Conservation (phyloP, 306 rosid genomes). For the Betula pendula region DNA sequence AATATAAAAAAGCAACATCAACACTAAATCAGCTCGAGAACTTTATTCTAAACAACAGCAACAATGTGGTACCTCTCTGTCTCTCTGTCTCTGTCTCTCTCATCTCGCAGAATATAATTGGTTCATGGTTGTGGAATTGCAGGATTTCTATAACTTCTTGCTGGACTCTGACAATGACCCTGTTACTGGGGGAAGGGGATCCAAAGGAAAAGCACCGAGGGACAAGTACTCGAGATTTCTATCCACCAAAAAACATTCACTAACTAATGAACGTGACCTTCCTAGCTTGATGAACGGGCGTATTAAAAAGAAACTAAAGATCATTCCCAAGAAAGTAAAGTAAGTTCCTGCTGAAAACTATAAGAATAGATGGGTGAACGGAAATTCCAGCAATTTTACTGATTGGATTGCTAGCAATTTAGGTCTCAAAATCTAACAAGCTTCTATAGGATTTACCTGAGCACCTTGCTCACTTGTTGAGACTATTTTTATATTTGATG, state of each 20-base stretch:
- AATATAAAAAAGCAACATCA: background rate
- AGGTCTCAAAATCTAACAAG: too few relatives aligned
- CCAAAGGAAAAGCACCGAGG: background rate
- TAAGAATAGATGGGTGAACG: too few relatives aligned
- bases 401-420: too few relatives aligned
- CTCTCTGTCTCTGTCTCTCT: background rate
- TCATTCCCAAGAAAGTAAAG: background rate
- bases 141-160: slow-evolving; percentile 6
- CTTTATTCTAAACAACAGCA: background rate
- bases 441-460: too few relatives aligned
- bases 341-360: background rate
- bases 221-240: background rate
- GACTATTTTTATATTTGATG: too few relatives aligned
- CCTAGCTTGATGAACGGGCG: background rate
- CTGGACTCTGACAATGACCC: background rate
- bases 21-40: background rate
- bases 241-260: background rate
- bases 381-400: too few relatives aligned
- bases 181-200: background rate
- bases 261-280: background rate
- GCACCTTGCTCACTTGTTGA: too few relatives aligned
- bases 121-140: background rate
- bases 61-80: background rate
- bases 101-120: background rate
- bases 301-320: background rate